Base-by-base conservation (phyloP, 805 yeast species). In the Teunomyces cretensis region DNA sequence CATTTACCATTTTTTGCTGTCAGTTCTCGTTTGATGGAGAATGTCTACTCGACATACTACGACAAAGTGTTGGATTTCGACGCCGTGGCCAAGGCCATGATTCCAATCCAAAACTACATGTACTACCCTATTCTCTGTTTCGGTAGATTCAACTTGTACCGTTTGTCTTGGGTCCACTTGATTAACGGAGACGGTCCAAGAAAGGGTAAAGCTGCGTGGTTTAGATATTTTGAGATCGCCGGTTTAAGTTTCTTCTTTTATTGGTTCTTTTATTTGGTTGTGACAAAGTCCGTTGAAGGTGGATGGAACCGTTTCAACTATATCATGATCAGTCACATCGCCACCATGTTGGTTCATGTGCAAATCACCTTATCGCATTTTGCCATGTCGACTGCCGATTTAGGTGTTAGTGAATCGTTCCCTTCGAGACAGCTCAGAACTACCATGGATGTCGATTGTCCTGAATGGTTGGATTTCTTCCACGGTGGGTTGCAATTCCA, bases 401-500 rank as follows among this genome's bases (percentile, higher is more conserved):
- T 89, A 13, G 96, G 96, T 1, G 77, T 80, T 7, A 76, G 84
- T 35, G 97, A 89, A 62, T 76, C 89, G 6, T 89, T 89, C 58
- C 79, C 84, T 0, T 83, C 86, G 48, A 76, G 94, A 51, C 96
- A 89, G 65, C 60, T 89, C 2, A 75, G 97, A 55, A 90, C 97
- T 1, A 89, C 96, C 2, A 90, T 89, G 96, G 97, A 89, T 61
- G 96, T 89, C 28, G 92, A 86, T 55, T 89, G 97, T 68, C 96
- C 97, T 2, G 84, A 79, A 50, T 89, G 96, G 96, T 74, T 89
- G 40, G 97, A 89, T 62, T 90, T 81, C 56, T 74, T 89, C 58
- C 97, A 89, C 58, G 97, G 97, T 7, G 97, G 97, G 0, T 75
- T 89, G 44, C 97, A 89, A 64, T 89, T 88, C 70, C 97, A 89